Base-by-base conservation (phyloP, 179 eudicot genomes). In the Beta lomatogona region DNA sequence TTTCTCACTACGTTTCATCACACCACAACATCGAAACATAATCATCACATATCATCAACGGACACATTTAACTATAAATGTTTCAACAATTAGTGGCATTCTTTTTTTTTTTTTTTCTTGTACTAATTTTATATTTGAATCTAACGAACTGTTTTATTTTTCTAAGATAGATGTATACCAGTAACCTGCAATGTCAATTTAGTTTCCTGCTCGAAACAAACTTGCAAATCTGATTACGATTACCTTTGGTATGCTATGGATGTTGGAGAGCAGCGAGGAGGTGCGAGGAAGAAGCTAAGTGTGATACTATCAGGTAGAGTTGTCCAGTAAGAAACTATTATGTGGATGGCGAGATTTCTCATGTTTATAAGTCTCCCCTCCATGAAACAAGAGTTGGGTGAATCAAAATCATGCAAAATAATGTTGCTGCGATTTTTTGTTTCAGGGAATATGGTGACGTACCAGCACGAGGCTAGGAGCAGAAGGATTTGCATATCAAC, bases 391-490 rank as follows among this genome's bases (percentile, higher is more conserved):
- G 22, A 14, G 18, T 66, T 73, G n/a, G 28, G 61, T 60, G 46
- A 46, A 21, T 46, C 7, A 25, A 36, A 44, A 18, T 57, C 18
- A 52, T 6, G 48, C n/a, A 58, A 13, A 41, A 25, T 63, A 70
- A 64, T 61, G 67, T 60, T 61, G 45, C 9, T 81, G 57, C 5
- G n/a, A 11, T 67, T 67, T 82, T 48, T 84, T 71, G n/a, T 82
- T 87, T 60, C 88, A 95, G 98, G 95, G 95, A 88, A 84, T 79
- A 81, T 89, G 86, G 68, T 87, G 52, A 85, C 63, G 50, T 55
- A 93, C 77, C 95, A 89, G 28, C 88, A 86, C 77, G 92, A 88
- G 82, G 53, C 79, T 44, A 89, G 88, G 93, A 92, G 78, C 90
- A 86, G 57, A 89, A 87, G 72, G 86, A 78, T 59, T 80, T 89